Percentiles rank a stretch among this genome's conserved stretches.
Evolutionary conservation across 768 basidiomycete genomes (phyloP).

Genomic region (Amanita molliuscula): DNA sequence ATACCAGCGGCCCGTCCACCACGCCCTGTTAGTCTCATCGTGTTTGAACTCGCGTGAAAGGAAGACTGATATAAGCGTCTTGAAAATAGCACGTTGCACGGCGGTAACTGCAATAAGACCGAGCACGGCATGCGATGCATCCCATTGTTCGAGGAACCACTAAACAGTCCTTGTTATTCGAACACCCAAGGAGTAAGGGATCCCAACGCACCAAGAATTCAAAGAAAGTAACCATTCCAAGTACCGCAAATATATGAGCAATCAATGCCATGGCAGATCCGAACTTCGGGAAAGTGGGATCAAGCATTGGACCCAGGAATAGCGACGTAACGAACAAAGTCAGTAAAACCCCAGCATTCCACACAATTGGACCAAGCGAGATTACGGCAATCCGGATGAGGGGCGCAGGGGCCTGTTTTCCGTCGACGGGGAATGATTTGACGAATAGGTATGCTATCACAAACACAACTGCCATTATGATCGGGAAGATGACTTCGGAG

Average conservation of each 20-base stretch:
- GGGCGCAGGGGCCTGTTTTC: conserved; percentile 64
- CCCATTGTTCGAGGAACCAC: conserved; percentile 95
- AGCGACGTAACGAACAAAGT: conserved; percentile 85
- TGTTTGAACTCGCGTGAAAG: conserved; percentile 98
- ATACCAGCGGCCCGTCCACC: conserved; percentile 99
- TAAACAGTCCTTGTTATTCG: conserved; percentile 20
- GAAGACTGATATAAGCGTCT: conserved; percentile 89
- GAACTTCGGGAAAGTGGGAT: conserved; percentile 77
- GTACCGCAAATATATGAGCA: conserved; percentile 70
- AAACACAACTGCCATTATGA: conserved; percentile 79
- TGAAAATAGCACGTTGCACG: conserved; percentile 89
- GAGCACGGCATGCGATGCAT: conserved; percentile 85
- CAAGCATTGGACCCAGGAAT: conserved; percentile 87
- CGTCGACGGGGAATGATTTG: conserved; percentile 71
- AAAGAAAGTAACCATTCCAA: conserved; percentile 91
- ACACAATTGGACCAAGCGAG: conserved; percentile 89
- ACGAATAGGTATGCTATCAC: conserved; percentile 88
- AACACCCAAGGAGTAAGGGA: not conserved
- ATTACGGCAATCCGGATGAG: conserved; percentile 91
- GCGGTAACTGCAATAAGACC: conserved; percentile 87
- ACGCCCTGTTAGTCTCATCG: conserved; percentile 95
- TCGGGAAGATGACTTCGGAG: conserved; percentile 80
- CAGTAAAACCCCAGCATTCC: conserved; percentile 84
- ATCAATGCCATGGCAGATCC: conserved; percentile 88
- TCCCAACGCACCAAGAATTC: conserved; percentile 74